Evolutionary conservation across 2,329 filamentous ascomycete genomes (phyloP), one percentile per base, ranked within the genome.

Genomic region (Penicillium italicum): DNA sequence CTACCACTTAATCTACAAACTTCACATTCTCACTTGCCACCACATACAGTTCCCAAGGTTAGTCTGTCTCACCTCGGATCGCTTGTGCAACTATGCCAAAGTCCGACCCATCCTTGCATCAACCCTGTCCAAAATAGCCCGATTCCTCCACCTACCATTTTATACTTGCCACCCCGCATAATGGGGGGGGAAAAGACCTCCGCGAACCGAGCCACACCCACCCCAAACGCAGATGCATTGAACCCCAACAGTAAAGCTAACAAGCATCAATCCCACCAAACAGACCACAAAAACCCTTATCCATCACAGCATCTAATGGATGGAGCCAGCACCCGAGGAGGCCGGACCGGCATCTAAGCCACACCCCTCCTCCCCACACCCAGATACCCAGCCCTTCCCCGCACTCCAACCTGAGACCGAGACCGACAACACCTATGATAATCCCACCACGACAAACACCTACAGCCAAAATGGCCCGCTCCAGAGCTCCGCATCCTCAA

Each of bases 321-420:
- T 75, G 72, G 72, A 74, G 69, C 62, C 68, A 67, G 70, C 67
- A 65, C 67, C 69, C 72, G 70, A 74, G 68, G 72, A 71, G 66
- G 67, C 69, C 57, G 64, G 62, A 59, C 58, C 49, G 65, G 64
- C 66, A 66, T 62, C 69, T 64, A 65, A 52, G 60, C 63, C 62
- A 50, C 62, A 60, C 53, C 60, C 61, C 58, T 62, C 66, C 58
- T 60, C 65, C 44, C 51, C 41, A 31, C 50, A 20, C 22, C 20
- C 42, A 53, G 47, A 51, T 14, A 30, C 16, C 55, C 50, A 61
- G 24, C 45, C 43, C 53, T 34, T 42, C 56, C 45, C 47, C 54
- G 44, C 54, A 33, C 36, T 3, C 14, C 40, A 38, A 34, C 22
- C 41, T 12, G 47, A 51, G 11, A 45, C 46, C 46, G 26, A 20